Base-by-base conservation (phyloP, 495 filamentous ascomycete species). In the Sabuloglossum arenarium region DNA sequence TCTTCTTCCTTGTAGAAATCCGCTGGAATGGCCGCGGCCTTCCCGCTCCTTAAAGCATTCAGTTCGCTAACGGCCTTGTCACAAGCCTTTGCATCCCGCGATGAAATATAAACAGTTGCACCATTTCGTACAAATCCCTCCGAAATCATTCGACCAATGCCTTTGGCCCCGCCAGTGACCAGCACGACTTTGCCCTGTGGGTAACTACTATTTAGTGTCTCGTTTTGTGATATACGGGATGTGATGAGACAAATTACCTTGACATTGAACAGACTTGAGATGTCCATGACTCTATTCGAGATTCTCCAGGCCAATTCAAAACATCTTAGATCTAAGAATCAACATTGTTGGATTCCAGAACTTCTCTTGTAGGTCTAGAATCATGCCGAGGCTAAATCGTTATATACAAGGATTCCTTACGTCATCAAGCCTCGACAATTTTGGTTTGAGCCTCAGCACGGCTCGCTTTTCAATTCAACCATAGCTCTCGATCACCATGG, bases 31-130 rank as follows among this genome's bases (percentile, higher is more conserved):
- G 80, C 72, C 60, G 82, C 59, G 0, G 79, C 79, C 55, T 68
- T 77, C 53, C 80, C 80, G 62, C 76, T 79, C 53, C 77, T 77
- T 14, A 80, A 64, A 8, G 71, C 77, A 64, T 81, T 83, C 37
- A 84, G 69, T 63, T 82, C 78, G 11, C 66, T 67, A 58, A 68
- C 74, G 9, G 79, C 79, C 58, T 76, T 55, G 25, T 77, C 75
- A 62, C 79, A 82, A 43, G 76, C 70, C 62, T 75, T 74, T 28
- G 69, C 71, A 62, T 82, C 82, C 45, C 85, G 81, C 3, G 84
- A 87, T 8, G 82, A 84, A 58, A 91, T 88, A 67, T 89, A 89
- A 30, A 89, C 85, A 39, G 79, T 86, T 19, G 86, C 85, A 39
- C 86, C 85, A 65, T 88, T 89, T 27, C 76, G 70, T 0, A 87